Conservation (phyloP, 495 filamentous ascomycete species). For the Neurospora sp. region DNA sequence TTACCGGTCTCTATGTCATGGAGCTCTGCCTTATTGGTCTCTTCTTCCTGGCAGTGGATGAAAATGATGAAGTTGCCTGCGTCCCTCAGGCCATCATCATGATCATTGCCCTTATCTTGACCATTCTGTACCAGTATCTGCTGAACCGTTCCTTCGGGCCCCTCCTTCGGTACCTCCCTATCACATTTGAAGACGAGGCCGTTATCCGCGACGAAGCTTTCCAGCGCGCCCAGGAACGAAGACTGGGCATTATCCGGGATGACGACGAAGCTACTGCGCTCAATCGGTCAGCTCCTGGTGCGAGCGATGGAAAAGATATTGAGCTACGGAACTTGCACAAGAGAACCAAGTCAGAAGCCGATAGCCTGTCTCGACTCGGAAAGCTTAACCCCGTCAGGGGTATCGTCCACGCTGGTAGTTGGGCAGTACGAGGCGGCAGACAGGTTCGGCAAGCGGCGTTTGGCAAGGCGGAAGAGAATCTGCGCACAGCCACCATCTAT, state of each 20-base stretch:
- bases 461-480: conserved; percentile 28
- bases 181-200: conserved; percentile 92
- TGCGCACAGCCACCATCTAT: conserved; percentile 28
- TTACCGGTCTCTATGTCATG: conserved; percentile 91
- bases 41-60: conserved; percentile 75
- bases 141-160: conserved; percentile 82
- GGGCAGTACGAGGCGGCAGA: conserved; percentile 37
- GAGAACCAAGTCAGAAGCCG: conserved; percentile 13
- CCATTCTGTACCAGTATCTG: conserved; percentile 69
- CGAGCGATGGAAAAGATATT: conserved; percentile 33
- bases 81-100: conserved; percentile 82
- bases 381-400: conserved; percentile 36
- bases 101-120: conserved; percentile 63
- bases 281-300: not conserved
- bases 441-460: conserved; percentile 31
- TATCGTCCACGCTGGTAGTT: conserved; percentile 35
- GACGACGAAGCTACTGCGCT: conserved; percentile 32
- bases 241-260: conserved; percentile 42
- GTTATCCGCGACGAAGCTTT: conserved; percentile 84
- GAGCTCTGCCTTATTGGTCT: conserved; percentile 83
- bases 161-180: conserved; percentile 79
- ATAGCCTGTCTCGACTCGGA: conserved; percentile 6
- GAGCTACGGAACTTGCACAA: conserved; percentile 45
- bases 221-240: conserved; percentile 59
- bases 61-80: conserved; percentile 49